Base-by-base conservation (phyloP, 2,329 filamentous ascomycete species). In the Talaromyces sp. region DNA sequence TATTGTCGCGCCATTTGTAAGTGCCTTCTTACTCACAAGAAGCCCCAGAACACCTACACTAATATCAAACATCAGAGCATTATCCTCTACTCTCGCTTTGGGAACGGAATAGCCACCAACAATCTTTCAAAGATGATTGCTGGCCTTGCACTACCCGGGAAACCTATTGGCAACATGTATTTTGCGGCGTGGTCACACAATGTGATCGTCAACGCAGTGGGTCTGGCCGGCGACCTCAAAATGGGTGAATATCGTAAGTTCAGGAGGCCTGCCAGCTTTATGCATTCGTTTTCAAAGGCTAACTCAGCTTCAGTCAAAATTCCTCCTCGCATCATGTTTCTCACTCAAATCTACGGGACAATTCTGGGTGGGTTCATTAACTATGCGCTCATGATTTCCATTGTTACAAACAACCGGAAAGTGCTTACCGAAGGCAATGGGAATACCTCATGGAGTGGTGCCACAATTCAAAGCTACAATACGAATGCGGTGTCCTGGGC, bases 131-230 rank as follows among this genome's bases (percentile, higher is more conserved):
- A 83, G 57, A 81, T 83, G 80, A 53, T 84, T 43, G 81, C 76
- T 0, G 81, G 81, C 46, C 69, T 82, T 3, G 67, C 80, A 52
- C 57, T 82, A 2, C 81, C 81, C 1, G 77, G 74, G 1, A 75
- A 77, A 1, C 81, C 81, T 0, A 59, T 83, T 4, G 81, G 79
- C 2, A 83, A 83, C 65, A 81, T 83, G 78, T 83, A 83, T 64
- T 83, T 83, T 62, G 78, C 81, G 7, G 77, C 77, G 10, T 84
- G 81, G 81, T 84, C 81, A 1, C 82, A 85, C 66, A 82, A 79
- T 33, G 79, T 84, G 44, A 83, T 85, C 44, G 11, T 51, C 2
- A 81, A 81, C 45, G 69, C 75, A 0, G 77, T 84, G 40, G 78
- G 70, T 49, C 68, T 85, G 6, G 79, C 73, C 33, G 79, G 75